These are phyloP conservation scores for Beauveria brongniartii DNA, from an alignment of 2,329 filamentous ascomycete species.

Conservation along the genomic window DNA sequence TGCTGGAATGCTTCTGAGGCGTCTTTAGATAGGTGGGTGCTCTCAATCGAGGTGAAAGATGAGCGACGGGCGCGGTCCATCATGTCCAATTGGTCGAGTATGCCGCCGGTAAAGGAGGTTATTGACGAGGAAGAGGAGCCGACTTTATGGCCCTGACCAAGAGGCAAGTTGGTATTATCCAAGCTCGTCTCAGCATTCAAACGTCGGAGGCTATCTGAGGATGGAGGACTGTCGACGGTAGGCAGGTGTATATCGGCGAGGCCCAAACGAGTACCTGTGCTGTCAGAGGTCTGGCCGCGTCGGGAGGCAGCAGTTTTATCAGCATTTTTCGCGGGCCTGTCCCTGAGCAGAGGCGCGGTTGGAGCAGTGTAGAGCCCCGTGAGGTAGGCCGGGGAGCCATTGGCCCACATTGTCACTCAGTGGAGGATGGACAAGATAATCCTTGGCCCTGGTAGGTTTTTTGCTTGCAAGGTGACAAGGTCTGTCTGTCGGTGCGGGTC, in stretches of 20 bases:
- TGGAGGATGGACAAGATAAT: conserved; percentile 8
- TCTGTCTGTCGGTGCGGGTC: conserved; percentile 9
- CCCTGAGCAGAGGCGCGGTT: conserved; percentile 6
- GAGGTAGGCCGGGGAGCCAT: conserved; percentile 6
- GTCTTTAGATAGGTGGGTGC: conserved; percentile 44
- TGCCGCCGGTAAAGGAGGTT: conserved; percentile 33
- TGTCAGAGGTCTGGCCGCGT: conserved; percentile 12
- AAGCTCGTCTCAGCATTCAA: conserved; percentile 52
- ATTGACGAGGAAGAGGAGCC: conserved; percentile 49
- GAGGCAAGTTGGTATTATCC: conserved; percentile 37
- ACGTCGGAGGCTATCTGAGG: conserved; percentile 50
- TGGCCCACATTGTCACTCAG: conserved; percentile 12
- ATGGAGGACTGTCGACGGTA: conserved; percentile 52
- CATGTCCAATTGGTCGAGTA: conserved; percentile 39
- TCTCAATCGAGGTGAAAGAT: conserved; percentile 46
- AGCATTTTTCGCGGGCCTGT: conserved; percentile 8
- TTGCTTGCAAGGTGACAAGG: background rate
- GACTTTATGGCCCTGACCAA: conserved; percentile 24
- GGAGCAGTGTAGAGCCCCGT: conserved; percentile 4
- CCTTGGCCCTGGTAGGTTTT: conserved; percentile 1
- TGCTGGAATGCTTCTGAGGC: conserved; percentile 52
- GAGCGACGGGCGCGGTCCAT: conserved; percentile 45
- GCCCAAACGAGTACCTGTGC: background rate
- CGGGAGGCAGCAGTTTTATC: conserved; percentile 4
- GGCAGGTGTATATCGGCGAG: conserved; percentile 44